Evolutionary conservation across 148 eudicot species (phyloP), one percentile per base, ranked within the genome.

Genomic region (Camellia granthamiana): DNA sequence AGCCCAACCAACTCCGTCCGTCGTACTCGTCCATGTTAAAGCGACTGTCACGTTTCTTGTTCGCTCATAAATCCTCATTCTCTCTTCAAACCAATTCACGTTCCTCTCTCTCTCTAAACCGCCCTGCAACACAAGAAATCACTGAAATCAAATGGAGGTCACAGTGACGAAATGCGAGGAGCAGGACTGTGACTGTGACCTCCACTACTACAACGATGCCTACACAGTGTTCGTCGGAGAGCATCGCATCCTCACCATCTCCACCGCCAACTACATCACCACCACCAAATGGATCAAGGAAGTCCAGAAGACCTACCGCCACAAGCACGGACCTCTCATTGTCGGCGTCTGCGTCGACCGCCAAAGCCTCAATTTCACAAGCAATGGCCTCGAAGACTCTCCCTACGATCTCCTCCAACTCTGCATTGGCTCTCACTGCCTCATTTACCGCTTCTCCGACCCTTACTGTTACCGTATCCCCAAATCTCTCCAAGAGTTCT

Each of bases 351-450:
- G 38, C 38, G 38, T 30, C 38, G 38, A 30, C 38, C 38, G 38
- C 38, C 38, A 30, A 30, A 30, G 38, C 38, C 38, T 30, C 38
- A 30, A 30, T 30, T 23, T 12, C 44, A 12, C 0, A 13, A 43
- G 14, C n/a, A 9, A 0, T 5, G 21, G 44, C 23, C 72, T 52
- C 13, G 15, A 69, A 15, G 16, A 69, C 7, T 43, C 18, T 8
- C 72, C 72, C 23, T 69, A 44, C 72, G 72, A 69, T 15, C 72
- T 69, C 52, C 21, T 69, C 52, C 21, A 46, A 46, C 72, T 69
- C 21, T 69, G 72, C 72, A 69, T 69, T 16, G 72, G 69, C 69
- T 66, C 69, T 11, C 44, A 66, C 16, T 66, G 69, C 46, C 69
- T 66, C 4, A 30, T 66, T 14, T 66, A 30, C 69, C 69, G 38